phyloP scores from a whole-genome alignment of 2,329 filamentous ascomycete species.

The Fusarium succisae region DNA sequence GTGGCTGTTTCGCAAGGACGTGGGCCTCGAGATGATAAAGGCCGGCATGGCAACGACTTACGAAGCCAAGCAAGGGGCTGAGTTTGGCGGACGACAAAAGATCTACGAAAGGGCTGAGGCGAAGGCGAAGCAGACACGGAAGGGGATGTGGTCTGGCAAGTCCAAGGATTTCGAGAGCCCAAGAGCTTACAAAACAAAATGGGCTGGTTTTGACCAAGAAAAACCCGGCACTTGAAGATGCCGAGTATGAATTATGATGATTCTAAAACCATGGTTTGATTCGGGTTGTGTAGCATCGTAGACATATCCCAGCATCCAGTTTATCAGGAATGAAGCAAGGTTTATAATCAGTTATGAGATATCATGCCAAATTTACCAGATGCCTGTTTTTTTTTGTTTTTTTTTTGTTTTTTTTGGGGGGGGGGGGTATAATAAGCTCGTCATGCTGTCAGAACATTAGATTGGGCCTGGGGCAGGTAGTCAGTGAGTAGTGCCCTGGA shows the following conservation, averaged over 20 bases:
- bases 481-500: not conserved
- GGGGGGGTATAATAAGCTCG: not conserved
- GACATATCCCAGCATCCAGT: conserved; percentile 1
- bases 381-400: conserved; percentile 1
- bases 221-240: conserved; percentile 25
- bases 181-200: conserved; percentile 79
- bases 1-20: conserved; percentile 76
- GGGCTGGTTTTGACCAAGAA: conserved; percentile 41
- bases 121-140: conserved; percentile 69
- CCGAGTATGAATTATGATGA: conserved; percentile 3
- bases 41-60: conserved; percentile 89
- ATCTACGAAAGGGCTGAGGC: conserved; percentile 74
- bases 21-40: conserved; percentile 90
- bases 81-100: conserved; percentile 79
- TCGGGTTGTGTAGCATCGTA: conserved; percentile 13
- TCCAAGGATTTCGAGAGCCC: conserved; percentile 79
- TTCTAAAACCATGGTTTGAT: not conserved
- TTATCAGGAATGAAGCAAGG: not conserved
- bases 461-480: not conserved
- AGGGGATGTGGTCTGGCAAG: conserved; percentile 80
- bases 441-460: not conserved
- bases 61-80: conserved; percentile 88
- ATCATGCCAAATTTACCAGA: not conserved
- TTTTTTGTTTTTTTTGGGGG: conserved; percentile 10
- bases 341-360: not conserved